These are phyloP conservation scores for Colletotrichum costaricense DNA, from an alignment of 2,329 filamentous ascomycete species.

Conservation along the genomic window DNA sequence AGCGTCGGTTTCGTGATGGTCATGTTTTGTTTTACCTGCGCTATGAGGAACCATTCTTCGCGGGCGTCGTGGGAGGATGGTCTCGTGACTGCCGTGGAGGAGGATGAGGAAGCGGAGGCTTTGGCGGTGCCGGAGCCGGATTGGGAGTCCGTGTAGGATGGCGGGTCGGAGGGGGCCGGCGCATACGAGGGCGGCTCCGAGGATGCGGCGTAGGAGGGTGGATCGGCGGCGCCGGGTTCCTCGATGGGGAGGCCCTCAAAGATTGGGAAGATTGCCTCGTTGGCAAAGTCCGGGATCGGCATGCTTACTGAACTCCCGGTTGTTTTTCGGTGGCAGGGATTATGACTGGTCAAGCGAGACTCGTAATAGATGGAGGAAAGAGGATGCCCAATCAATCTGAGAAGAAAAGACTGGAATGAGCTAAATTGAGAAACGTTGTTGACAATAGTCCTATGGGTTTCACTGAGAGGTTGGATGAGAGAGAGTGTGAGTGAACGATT, in stretches of 20 bases:
- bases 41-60: conserved; percentile 51
- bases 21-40: conserved; percentile 58
- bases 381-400: neutral
- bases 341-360: too few species aligned
- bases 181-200: conserved; percentile 1
- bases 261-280: conserved; percentile 47
- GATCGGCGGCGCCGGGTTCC: conserved; percentile 24
- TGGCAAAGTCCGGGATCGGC: conserved; percentile 46
- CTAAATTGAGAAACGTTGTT: neutral
- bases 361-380: neutral
- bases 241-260: conserved; percentile 45
- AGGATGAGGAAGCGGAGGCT: neutral
- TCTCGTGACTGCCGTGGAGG: neutral
- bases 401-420: neutral
- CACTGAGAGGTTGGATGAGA: neutral
- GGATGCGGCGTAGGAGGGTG: conserved; percentile 15
- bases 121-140: neutral
- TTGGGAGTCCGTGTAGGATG: conserved; percentile 20
- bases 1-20: conserved; percentile 63
- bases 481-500: conserved; percentile 3
- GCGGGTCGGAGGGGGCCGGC: conserved; percentile 4
- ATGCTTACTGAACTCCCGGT: too few species aligned
- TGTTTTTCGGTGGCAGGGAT: neutral
- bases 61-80: conserved; percentile 31
- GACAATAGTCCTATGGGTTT: neutral